Conservation (phyloP, 2,329 filamentous ascomycete genomes). For the Aspergillus sp. region DNA sequence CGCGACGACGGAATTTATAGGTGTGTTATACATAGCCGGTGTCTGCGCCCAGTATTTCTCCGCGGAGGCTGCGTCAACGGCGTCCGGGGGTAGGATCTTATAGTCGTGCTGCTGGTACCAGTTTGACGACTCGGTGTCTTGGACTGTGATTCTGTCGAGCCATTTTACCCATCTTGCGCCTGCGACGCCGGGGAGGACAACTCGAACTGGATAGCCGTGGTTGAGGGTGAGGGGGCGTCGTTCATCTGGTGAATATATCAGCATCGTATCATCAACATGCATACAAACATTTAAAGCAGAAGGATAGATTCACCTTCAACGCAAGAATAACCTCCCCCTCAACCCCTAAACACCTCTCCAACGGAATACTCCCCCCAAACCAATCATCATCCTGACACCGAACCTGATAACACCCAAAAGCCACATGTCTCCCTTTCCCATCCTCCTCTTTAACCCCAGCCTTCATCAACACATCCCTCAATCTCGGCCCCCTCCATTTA, state of each 20-base stretch:
- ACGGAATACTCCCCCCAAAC: slow-evolving; percentile 54
- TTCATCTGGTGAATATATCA: slow-evolving; percentile 40
- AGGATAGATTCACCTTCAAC: slow-evolving; percentile 34
- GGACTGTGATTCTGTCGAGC: slow-evolving; percentile 51
- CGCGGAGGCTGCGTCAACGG: slow-evolving; percentile 44
- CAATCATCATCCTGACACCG: slow-evolving; percentile 54
- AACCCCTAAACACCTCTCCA: slow-evolving; percentile 40
- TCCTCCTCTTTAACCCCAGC: slow-evolving; percentile 38
- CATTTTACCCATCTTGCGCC: slow-evolving; percentile 55
- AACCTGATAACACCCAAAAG: slow-evolving; percentile 51
- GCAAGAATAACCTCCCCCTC: slow-evolving; percentile 46
- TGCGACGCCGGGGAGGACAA: slow-evolving; percentile 50
- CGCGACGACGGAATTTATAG: slow-evolving; percentile 52
- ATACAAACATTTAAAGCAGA: background rate
- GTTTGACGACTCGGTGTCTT: slow-evolving; percentile 47
- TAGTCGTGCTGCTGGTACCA: slow-evolving; percentile 58
- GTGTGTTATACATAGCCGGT: slow-evolving; percentile 51
- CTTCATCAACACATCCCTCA: slow-evolving; percentile 48
- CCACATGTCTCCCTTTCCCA: slow-evolving; percentile 42
- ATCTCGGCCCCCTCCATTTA: slow-evolving; percentile 50
- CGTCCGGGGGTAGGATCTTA: slow-evolving; percentile 53
- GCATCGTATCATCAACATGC: background rate
- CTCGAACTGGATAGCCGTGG: slow-evolving; percentile 50
- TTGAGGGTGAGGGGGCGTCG: slow-evolving; percentile 39
- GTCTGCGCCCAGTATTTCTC: slow-evolving; percentile 49